Base-by-base conservation (phyloP, 352 stramenopile species). In the Pythium chondricola region DNA sequence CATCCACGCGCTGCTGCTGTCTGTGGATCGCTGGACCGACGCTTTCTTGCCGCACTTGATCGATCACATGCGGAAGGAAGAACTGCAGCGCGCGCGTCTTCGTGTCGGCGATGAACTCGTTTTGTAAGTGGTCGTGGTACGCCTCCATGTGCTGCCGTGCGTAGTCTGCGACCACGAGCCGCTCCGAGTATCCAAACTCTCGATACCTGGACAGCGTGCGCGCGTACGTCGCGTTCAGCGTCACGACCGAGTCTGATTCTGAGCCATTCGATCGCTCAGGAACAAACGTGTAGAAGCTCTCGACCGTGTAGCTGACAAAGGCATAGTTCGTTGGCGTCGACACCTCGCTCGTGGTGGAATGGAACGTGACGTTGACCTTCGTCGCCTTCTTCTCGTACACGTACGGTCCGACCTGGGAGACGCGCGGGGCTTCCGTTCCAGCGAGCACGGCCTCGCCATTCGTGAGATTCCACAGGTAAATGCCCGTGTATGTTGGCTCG, bases 401-500 rank as follows among this genome's bases (percentile, higher is more conserved):
- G 48, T 87, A 88, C 16, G 75, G 76, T 1, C 79, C 79, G 21
- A 88, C 43, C 55, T 90, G 66, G 17, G 71, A 21, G 4, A 88
- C 46, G 0, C 40, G 14, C 0, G 79, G 75, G 24, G 52, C 11
- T 8, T 47, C 53, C 10, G 18, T 29, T 0, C 74, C 71, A 2
- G 36, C 30, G 0, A 87, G 42, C 26, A 90, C 50, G 9, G 54
- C 51, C n/a, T 36, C 48, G 4, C 47, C 62, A 40, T 90, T 88
- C 2, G 74, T 83, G 60, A 90, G 54, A 36, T 90, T 90, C 61
- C 71, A 87, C 8, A 86, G 49, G 47, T 85, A 88, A 25, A 86
- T 79, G 45, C 74, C 84, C 24, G 63, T 57, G 48, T 69, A 72
- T 38, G 65, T 61, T 0, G 70, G 70, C 17, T 66, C 74, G 47